Conservation (phyloP, 2,329 filamentous ascomycete genomes). For the Colletotrichum plurivorum region DNA sequence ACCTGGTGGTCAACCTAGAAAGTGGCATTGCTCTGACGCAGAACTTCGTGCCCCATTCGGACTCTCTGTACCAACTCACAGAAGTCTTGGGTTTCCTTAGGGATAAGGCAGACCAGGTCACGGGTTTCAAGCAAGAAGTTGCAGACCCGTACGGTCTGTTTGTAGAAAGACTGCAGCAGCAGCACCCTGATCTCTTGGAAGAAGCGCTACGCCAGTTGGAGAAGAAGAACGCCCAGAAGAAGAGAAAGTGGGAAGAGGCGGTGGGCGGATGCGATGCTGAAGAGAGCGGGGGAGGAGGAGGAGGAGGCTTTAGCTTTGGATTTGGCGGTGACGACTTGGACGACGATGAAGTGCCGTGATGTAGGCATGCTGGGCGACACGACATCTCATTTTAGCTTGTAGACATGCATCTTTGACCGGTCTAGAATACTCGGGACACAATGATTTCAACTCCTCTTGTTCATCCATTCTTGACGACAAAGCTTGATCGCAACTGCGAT, state of each 20-base stretch:
- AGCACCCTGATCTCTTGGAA: slow-evolving; percentile 77
- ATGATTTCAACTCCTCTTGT: no score
- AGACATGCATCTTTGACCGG: background rate
- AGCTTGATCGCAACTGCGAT: no score
- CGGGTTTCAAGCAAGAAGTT: slow-evolving; percentile 83
- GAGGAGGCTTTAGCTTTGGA: slow-evolving; percentile 67
- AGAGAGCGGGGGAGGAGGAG: slow-evolving; percentile 43
- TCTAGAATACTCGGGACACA: no score
- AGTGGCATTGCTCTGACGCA: slow-evolving; percentile 91
- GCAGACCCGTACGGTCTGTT: slow-evolving; percentile 83
- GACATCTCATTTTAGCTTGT: background rate
- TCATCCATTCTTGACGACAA: no score
- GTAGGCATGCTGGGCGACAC: background rate
- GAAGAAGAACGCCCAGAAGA: slow-evolving; percentile 73
- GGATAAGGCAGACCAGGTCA: slow-evolving; percentile 88
- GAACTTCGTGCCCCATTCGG: slow-evolving; percentile 87
- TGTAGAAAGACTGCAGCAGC: slow-evolving; percentile 73
- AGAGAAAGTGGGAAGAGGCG: slow-evolving; percentile 89
- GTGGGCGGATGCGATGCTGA: slow-evolving; percentile 65
- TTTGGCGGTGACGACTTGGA: slow-evolving; percentile 65
- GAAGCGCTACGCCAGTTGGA: slow-evolving; percentile 76
- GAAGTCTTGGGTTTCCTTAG: slow-evolving; percentile 85
- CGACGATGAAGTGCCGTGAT: slow-evolving; percentile 51
- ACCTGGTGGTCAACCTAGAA: slow-evolving; percentile 92
- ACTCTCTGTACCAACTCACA: slow-evolving; percentile 69